Percentiles rank a stretch among this genome's conserved stretches.
Conservation (phyloP, 805 yeast species). For the Helenozyma baotianmanensis region DNA sequence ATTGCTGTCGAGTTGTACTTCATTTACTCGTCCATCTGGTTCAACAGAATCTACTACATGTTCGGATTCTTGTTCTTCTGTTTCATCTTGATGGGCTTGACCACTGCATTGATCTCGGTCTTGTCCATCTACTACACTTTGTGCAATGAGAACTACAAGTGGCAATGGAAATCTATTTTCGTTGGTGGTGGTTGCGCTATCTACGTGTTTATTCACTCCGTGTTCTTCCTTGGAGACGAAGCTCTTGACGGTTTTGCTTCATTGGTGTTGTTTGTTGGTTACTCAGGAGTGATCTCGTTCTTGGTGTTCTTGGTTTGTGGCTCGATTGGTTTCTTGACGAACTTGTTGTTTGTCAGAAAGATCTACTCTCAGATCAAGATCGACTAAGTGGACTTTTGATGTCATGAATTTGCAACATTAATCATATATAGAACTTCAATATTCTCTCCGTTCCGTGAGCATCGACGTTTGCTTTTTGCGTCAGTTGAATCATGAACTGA, state of each 20-base stretch:
- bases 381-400: slow-evolving; percentile 38
- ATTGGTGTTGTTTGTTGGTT: slow-evolving; percentile 75
- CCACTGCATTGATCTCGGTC: slow-evolving; percentile 76
- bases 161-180: slow-evolving; percentile 94
- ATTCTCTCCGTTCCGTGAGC: too few relatives aligned
- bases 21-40: slow-evolving; percentile 89
- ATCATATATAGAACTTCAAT: too few relatives aligned
- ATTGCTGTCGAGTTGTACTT: slow-evolving; percentile 94
- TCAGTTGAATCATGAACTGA: too few relatives aligned
- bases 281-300: slow-evolving; percentile 66
- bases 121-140: slow-evolving; percentile 78
- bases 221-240: slow-evolving; percentile 59
- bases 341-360: slow-evolving; percentile 66
- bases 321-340: slow-evolving; percentile 75
- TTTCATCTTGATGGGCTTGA: slow-evolving; percentile 72
- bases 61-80: slow-evolving; percentile 94
- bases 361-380: slow-evolving; percentile 85
- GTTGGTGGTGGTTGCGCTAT: slow-evolving; percentile 86
- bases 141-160: slow-evolving; percentile 87
- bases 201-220: slow-evolving; percentile 80
- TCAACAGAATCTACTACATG: slow-evolving; percentile 91
- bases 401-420: too few relatives aligned
- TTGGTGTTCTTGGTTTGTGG: slow-evolving; percentile 82
- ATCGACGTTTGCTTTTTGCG: too few relatives aligned
- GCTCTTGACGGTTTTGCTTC: slow-evolving; percentile 69